A percentile compares a stretch with the other conserved stretches of the same genome.
These are phyloP conservation scores for Phytophthora lateralis DNA, from an alignment of 352 stramenopile species.

Conservation along the genomic window DNA sequence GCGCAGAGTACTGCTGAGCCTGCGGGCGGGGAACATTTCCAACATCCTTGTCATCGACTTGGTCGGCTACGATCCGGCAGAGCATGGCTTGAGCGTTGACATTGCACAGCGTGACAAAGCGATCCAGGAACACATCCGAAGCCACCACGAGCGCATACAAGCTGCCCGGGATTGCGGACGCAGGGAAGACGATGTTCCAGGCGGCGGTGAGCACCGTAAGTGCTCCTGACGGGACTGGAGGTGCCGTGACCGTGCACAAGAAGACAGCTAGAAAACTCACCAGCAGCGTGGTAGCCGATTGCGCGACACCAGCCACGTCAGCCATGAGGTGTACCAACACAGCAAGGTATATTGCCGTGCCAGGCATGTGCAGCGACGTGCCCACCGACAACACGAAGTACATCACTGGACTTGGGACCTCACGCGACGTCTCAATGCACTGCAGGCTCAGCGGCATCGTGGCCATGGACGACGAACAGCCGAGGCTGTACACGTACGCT, in stretches of 20 bases:
- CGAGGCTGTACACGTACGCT: slow-evolving; percentile 74
- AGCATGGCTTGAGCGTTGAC: slow-evolving; percentile 79
- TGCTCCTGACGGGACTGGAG: slow-evolving; percentile 61
- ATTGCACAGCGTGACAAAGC: slow-evolving; percentile 77
- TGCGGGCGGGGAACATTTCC: slow-evolving; percentile 16
- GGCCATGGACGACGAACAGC: slow-evolving; percentile 77
- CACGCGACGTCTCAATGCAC: slow-evolving; percentile 63
- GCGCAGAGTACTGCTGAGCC: slow-evolving; percentile 22
- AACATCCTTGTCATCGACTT: slow-evolving; percentile 45
- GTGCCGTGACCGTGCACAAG: slow-evolving; percentile 62
- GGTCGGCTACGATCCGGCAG: slow-evolving; percentile 70
- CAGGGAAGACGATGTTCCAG: slow-evolving; percentile 74
- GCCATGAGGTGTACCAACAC: slow-evolving; percentile 79
- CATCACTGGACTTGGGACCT: slow-evolving; percentile 64
- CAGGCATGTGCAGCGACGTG: slow-evolving; percentile 74
- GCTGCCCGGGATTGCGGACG: slow-evolving; percentile 49
- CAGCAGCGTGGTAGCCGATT: slow-evolving; percentile 45
- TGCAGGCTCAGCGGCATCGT: slow-evolving; percentile 65
- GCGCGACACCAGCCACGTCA: slow-evolving; percentile 51
- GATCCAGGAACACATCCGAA: slow-evolving; percentile 75
- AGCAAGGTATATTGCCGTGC: slow-evolving; percentile 76
- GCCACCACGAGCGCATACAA: slow-evolving; percentile 71
- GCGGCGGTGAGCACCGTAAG: slow-evolving; percentile 71
- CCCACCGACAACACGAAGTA: slow-evolving; percentile 78
- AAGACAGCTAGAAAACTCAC: slow-evolving; percentile 64